Evolutionary conservation across 257 asterid genomes (phyloP).

Genomic region (Solanum chaucha): DNA sequence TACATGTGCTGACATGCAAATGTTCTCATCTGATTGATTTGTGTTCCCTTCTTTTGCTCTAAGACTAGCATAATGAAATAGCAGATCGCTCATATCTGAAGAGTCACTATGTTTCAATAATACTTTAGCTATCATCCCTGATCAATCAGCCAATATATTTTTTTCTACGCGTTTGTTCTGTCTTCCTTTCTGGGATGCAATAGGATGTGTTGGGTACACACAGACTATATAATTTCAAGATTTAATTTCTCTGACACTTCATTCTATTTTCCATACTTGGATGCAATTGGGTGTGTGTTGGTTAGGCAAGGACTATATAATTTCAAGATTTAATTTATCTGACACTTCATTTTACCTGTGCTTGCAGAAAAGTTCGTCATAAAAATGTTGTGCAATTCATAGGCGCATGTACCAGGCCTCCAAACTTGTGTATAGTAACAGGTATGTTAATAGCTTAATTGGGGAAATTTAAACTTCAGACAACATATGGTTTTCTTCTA

Average conservation of each 20-base stretch:
- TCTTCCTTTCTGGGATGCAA: neutral
- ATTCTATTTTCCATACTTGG: neutral
- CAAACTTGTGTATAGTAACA: constrained; percentile 89
- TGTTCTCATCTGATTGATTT: neutral
- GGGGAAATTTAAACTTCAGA: neutral
- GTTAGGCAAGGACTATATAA: neutral
- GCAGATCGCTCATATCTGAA: neutral
- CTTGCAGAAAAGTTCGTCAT: constrained; percentile 95
- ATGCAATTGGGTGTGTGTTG: neutral
- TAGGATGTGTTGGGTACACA: neutral
- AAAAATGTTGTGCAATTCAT: constrained; percentile 95
- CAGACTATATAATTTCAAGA: neutral
- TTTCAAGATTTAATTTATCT: neutral
- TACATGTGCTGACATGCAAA: neutral
- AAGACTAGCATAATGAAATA: neutral
- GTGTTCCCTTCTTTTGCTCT: neutral
- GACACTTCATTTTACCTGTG: constrained; percentile 1
- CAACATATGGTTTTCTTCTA: neutral
- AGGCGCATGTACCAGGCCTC: constrained; percentile 95
- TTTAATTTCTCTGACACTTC: neutral
- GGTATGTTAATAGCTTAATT: constrained; percentile 26
- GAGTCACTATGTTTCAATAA: neutral
- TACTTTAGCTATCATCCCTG: neutral
- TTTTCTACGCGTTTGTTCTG: neutral
- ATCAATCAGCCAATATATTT: neutral